A percentile compares a stretch with the other conserved stretches of the same genome.
These are phyloP conservation scores for Pseudoneurospora amorphoporcata DNA, from an alignment of 495 filamentous ascomycete genomes.

Conservation along the genomic window DNA sequence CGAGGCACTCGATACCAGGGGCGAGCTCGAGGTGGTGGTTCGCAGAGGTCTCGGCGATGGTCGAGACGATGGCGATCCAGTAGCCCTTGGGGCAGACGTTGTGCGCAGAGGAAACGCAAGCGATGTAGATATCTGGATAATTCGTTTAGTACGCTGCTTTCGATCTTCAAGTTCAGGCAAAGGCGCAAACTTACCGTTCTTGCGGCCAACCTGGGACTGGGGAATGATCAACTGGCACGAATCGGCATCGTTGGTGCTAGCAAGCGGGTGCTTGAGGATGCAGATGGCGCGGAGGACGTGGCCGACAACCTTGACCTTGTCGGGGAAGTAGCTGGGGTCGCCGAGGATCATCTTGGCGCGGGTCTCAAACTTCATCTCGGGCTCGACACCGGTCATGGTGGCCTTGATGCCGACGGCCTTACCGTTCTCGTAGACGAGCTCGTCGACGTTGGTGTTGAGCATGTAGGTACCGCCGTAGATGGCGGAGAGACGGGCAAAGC, in stretches of 20 bases:
- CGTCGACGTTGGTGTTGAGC: conserved; percentile 89
- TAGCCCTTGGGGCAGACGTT: conserved; percentile 99
- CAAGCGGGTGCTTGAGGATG: conserved; percentile 90
- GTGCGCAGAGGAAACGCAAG: conserved; percentile 88
- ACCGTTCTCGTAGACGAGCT: conserved; percentile 67
- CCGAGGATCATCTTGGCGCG: conserved; percentile 93
- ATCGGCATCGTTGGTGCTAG: conserved; percentile 74
- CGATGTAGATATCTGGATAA: conserved; percentile 85
- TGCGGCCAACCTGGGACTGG: conserved; percentile 89
- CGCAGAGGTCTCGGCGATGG: conserved; percentile 80
- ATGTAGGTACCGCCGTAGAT: conserved; percentile 99
- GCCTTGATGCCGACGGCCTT: conserved; percentile 93
- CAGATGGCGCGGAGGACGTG: conserved; percentile 94
- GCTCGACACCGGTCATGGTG: conserved; percentile 79
- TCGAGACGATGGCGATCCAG: conserved; percentile 97
- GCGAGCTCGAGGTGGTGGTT: conserved; percentile 96
- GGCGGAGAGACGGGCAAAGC: conserved; percentile 92
- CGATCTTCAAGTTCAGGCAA: not conserved
- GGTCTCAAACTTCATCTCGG: conserved; percentile 88
- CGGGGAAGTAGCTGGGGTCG: conserved; percentile 93
- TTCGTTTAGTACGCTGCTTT: not conserved
- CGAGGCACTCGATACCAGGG: conserved; percentile 86
- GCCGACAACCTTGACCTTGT: conserved; percentile 75
- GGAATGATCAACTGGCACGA: conserved; percentile 95
- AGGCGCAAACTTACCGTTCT: conserved; percentile 60